phyloP scores from a whole-genome alignment of 257 asterid species.

The Penstemon barbatus region DNA sequence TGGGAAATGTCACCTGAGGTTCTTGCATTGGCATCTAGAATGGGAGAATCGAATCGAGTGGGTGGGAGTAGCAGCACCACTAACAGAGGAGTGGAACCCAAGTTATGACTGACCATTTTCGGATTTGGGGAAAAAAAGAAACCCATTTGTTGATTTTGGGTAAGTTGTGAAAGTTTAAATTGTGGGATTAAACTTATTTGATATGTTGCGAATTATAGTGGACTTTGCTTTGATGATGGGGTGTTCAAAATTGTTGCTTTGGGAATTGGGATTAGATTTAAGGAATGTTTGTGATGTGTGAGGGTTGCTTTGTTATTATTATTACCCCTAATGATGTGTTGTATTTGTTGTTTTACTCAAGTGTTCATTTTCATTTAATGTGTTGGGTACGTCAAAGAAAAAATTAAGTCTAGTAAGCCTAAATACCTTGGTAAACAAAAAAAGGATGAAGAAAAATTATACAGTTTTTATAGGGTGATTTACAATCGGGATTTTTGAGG shows the following conservation, averaged over 20 bases:
- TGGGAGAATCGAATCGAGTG: slow-evolving; percentile 62
- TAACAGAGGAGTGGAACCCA: slow-evolving; percentile 30
- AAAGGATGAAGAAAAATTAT: no score
- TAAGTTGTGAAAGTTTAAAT: slow-evolving; percentile 30
- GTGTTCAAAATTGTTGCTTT: slow-evolving; percentile 36
- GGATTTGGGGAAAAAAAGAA: background rate
- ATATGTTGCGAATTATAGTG: slow-evolving; percentile 34
- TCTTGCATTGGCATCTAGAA: slow-evolving; percentile 82
- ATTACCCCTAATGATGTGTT: slow-evolving; percentile 33
- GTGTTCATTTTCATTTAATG: no score
- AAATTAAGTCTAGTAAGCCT: no score
- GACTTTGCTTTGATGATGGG: slow-evolving; percentile 28
- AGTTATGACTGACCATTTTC: slow-evolving; percentile 10
- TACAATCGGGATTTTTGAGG: no score
- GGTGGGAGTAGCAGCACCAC: slow-evolving; percentile 59
- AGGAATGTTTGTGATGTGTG: slow-evolving; percentile 37
- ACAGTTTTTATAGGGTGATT: no score
- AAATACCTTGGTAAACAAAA: no score
- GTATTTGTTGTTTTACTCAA: slow-evolving; percentile 44
- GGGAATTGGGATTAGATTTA: slow-evolving; percentile 31
- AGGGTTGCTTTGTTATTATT: slow-evolving; percentile 26
- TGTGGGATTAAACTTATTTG: slow-evolving; percentile 34
- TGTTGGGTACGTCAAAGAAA: no score
- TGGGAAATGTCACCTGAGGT: slow-evolving; percentile 99
- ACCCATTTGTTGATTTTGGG: slow-evolving; percentile 24